Percentiles rank a stretch among this genome's conserved stretches.
Conservation (phyloP, 1,284 basidiomycete genomes). For the Ustilago trichophora region DNA sequence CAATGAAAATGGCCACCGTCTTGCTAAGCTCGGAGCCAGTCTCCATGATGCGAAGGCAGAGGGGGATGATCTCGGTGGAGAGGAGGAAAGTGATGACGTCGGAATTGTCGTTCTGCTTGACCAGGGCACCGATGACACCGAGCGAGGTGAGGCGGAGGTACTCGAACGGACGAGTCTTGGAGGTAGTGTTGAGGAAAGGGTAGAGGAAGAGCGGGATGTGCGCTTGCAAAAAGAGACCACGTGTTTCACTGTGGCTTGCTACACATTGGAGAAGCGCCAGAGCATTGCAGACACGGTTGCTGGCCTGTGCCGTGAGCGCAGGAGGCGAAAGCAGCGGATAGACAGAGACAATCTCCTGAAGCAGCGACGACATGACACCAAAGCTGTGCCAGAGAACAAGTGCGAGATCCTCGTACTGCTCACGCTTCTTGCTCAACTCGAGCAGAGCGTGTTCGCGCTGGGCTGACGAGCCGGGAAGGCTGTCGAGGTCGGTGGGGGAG, state of each 20-base stretch:
- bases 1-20: conserved; percentile 99
- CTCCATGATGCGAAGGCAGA: conserved; percentile 99
- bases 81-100: conserved; percentile 99
- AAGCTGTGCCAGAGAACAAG: conserved; percentile 99
- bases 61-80: conserved; percentile 98
- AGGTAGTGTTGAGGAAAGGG: conserved; percentile 98
- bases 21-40: conserved; percentile 99
- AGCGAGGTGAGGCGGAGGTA: conserved; percentile 96
- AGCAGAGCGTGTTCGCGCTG: conserved; percentile 69
- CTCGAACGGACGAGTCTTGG: conserved; percentile 98
- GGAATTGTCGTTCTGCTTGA: conserved; percentile 95
- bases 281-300: conserved; percentile 99
- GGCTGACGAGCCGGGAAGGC: conserved; percentile 55
- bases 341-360: conserved; percentile 98
- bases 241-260: conserved; percentile 68
- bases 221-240: conserved; percentile 70
- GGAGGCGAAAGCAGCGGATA: conserved; percentile 96
- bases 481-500: conserved; percentile 30
- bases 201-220: conserved; percentile 99
- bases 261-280: conserved; percentile 97
- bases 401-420: conserved; percentile 98
- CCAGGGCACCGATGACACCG: conserved; percentile 96
- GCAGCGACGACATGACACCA: conserved; percentile 96
- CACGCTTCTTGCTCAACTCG: conserved; percentile 97
- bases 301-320: conserved; percentile 94